Base-by-base conservation (phyloP, 768 basidiomycete species). In the Hygrophorus russula region DNA sequence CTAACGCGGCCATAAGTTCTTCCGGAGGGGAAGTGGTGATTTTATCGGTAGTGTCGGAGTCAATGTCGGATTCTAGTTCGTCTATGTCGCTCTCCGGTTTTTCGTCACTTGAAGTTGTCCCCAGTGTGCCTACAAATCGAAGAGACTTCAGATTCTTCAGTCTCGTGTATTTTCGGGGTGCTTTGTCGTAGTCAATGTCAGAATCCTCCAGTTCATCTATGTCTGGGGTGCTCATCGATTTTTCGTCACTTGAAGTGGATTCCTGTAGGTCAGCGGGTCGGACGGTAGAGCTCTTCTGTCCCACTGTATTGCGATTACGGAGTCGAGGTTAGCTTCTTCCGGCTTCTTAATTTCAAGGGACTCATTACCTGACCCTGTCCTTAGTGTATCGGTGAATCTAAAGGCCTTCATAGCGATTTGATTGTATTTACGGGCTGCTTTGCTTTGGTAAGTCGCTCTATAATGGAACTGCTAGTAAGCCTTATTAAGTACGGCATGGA, bases 1-100 rank as follows among this genome's bases (percentile, higher is more conserved):
- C 60, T 10, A 72, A 46, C 10, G 60, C 61, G 4, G 56, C 45
- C 20, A 70, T 30, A 34, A 75, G 57, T 2, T 56, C 46, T 2
- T 59, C 58, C 11, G 62, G 54, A 17, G 69, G 46, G 7, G n/a
- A 8, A 6, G 42, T 12, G 9, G 36, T 5, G 14, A 36, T 13
- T n/a, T 13, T 17, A 29, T 20, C n/a, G n/a, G 10, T 18, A 19
- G 29, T n/a, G 24, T 9, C 20, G 31, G 20, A 19, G 5, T 24
- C 27, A 5, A 19, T 27, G 14, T 44, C 42, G 5, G 13, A 35
- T 13, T 30, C 44, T 27, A 7, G 13, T 2, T 45, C 38, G 5
- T 45, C 27, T 6, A 13, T 18, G 12, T 31, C 36, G 30, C 38
- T 33, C 17, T 38, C 43, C 17, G 24, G n/a, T 28, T 38, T 11